A percentile compares a stretch with the other conserved stretches of the same genome.
phyloP scores from a whole-genome alignment of 805 yeast genomes.

The Metschnikowia dekortorum region DNA sequence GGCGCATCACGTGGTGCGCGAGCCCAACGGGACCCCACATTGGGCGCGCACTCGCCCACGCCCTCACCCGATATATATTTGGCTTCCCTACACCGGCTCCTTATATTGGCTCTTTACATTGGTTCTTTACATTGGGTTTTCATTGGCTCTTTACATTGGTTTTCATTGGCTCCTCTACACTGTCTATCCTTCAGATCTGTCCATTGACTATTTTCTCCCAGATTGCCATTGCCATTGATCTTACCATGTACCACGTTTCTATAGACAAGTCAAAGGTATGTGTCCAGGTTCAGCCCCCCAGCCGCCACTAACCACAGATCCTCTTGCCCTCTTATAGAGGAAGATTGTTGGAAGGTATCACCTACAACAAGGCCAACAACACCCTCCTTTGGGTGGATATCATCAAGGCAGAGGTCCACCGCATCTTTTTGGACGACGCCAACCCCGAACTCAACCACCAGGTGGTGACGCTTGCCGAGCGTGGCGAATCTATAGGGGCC shows the following conservation, averaged over 20 bases:
- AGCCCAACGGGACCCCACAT: no score
- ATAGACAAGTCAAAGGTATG: slow-evolving; percentile 11
- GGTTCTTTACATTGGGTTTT: no score
- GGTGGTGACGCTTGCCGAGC: slow-evolving; percentile 34
- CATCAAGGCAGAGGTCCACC: slow-evolving; percentile 36
- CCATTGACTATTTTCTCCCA: no score
- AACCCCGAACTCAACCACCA: slow-evolving; percentile 27
- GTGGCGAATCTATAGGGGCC: slow-evolving; percentile 57
- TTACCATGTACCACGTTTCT: not conserved
- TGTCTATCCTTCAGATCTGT: no score
- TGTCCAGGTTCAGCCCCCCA: not conserved
- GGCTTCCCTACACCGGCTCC: no score
- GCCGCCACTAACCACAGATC: slow-evolving; percentile 14
- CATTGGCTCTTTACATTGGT: no score
- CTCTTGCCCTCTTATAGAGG: slow-evolving; percentile 32
- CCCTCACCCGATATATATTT: no score
- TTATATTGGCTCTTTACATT: no score
- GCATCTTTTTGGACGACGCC: slow-evolving; percentile 23
- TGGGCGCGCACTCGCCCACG: no score
- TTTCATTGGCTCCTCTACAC: not conserved
- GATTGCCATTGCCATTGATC: no score
- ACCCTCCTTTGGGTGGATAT: slow-evolving; percentile 50
- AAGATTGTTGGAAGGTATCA: slow-evolving; percentile 61
- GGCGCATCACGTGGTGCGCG: not conserved
- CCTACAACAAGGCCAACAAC: slow-evolving; percentile 54